phyloP scores from a whole-genome alignment of 1,284 basidiomycete species.

The Ustilago loliicola region DNA sequence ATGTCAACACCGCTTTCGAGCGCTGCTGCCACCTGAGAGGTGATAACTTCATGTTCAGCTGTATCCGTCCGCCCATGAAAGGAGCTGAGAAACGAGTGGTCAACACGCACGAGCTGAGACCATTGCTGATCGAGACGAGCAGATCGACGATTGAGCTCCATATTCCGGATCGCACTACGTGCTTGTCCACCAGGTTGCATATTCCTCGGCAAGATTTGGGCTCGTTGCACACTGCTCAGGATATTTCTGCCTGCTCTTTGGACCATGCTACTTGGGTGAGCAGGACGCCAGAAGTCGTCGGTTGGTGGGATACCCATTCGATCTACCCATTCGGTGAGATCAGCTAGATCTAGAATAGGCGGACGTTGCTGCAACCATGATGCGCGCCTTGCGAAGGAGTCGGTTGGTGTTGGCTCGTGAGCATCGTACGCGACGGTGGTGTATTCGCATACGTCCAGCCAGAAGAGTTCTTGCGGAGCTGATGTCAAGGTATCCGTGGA shows the following conservation, averaged over 20 bases:
- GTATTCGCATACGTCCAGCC: conserved; percentile 48
- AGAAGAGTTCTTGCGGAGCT: conserved; percentile 33
- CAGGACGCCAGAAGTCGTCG: conserved; percentile 36
- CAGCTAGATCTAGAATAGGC: conserved; percentile 31
- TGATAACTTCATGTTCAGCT: conserved; percentile 8
- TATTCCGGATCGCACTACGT: conserved; percentile 13
- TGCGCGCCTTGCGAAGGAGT: conserved; percentile 20
- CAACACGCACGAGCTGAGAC: conserved; percentile 14
- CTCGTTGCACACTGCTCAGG: conserved; percentile 31
- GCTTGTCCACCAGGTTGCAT: conserved; percentile 15
- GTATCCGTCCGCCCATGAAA: conserved; percentile 18
- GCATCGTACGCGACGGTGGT: conserved; percentile 22
- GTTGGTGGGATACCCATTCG: conserved; percentile 23
- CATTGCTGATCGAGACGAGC: conserved; percentile 17
- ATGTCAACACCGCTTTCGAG: neutral
- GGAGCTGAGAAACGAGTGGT: conserved; percentile 27
- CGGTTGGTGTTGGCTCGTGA: conserved; percentile 22
- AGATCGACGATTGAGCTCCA: conserved; percentile 12
- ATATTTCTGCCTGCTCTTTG: conserved; percentile 46
- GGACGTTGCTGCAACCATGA: conserved; percentile 34
- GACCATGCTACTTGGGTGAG: conserved; percentile 23
- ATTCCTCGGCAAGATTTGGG: conserved; percentile 30
- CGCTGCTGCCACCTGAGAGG: neutral
- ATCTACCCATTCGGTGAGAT: conserved; percentile 22
- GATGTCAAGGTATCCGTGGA: conserved; percentile 6